Conservation (phyloP, 345 rosid species). For the Heritiera fomes region DNA sequence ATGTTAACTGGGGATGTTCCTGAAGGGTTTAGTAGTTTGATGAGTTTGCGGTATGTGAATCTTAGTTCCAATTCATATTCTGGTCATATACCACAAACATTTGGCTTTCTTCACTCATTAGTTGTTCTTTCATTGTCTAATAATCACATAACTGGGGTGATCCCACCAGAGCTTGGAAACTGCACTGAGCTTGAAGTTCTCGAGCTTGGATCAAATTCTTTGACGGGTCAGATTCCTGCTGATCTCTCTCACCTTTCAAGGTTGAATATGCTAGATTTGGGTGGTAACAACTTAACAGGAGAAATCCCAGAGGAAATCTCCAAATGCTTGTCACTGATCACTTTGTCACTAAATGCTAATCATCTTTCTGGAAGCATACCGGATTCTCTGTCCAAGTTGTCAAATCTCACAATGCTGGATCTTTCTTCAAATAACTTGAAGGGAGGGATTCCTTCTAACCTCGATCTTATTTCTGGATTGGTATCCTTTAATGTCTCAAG, state of each 20-base stretch:
- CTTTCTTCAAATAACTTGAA: conserved; percentile 77
- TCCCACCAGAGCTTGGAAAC: conserved; percentile 80
- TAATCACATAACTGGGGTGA: conserved; percentile 62
- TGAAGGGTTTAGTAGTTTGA: conserved; percentile 89
- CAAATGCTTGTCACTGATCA: conserved; percentile 43
- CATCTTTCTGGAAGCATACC: conserved; percentile 75
- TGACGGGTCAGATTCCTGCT: conserved; percentile 68
- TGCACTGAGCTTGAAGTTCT: conserved; percentile 83
- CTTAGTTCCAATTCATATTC: conserved; percentile 68
- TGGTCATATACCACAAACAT: conserved; percentile 68
- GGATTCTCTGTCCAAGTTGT: conserved; percentile 51
- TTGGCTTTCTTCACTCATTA: conserved; percentile 69
- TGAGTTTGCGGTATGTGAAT: conserved; percentile 64
- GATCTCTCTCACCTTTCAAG: conserved; percentile 60
- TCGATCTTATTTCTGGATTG: conserved; percentile 49
- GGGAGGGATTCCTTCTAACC: conserved; percentile 67
- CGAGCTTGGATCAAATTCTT: conserved; percentile 59
- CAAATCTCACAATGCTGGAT: conserved; percentile 61
- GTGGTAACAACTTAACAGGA: conserved; percentile 68
- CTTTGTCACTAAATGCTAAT: conserved; percentile 60
- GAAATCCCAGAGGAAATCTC: conserved; percentile 63
- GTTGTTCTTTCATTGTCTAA: conserved; percentile 67
- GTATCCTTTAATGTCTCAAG: conserved; percentile 70
- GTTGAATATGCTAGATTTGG: conserved; percentile 65
- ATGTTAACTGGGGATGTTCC: conserved; percentile 64